Base-by-base conservation (phyloP, 2,329 filamentous ascomycete genomes). In the Chalaropsis thielavioides region DNA sequence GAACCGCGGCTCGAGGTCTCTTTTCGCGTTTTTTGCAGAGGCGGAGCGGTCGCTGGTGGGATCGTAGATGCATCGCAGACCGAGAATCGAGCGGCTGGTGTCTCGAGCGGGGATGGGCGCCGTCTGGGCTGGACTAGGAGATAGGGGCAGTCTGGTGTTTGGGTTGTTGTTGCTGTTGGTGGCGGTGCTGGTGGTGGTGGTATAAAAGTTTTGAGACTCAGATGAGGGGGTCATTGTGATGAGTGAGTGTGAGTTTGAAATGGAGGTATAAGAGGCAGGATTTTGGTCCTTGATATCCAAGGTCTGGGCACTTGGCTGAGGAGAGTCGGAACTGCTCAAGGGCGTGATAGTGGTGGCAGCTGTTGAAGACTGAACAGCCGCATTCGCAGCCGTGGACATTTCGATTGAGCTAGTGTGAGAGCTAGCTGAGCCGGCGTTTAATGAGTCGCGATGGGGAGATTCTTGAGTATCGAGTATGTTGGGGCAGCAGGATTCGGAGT, bases 391-490 rank as follows among this genome's bases (percentile, higher is more conserved):
- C 17, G 24, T 43, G n/a, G 64, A 65, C 19, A 46, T 60, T n/a
- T 31, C 60, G 41, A 44, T 31, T 64, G 85, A 83, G 76, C 86
- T 90, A 66, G 82, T 80, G 72, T 86, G 80, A 66, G 88, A 90
- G 75, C 85, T 89, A 65, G 85, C 83, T 62, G 88, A 91, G 71
- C 83, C 86, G 70, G 86, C 85, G 74, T 86, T 87, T 71, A 87
- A 80, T 63, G 86, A 81, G 71, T 91, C 87, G 74, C 83, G 83
- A 70, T 81, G 77, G 67, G 79, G 72, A 68, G 80, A 82, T 69
- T 85, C 84, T 43, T 43, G 56, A 8, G 19, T 27, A 15, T 62
- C 64, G 44, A 41, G 49, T 38, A 51, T 35, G n/a, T 61, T 46
- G 27, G 38, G 35, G n/a, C 35, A 54, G 17, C 35, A 31, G 19